phyloP scores from a whole-genome alignment of 2,329 filamentous ascomycete genomes.

The Annulohypoxylon truncatum region DNA sequence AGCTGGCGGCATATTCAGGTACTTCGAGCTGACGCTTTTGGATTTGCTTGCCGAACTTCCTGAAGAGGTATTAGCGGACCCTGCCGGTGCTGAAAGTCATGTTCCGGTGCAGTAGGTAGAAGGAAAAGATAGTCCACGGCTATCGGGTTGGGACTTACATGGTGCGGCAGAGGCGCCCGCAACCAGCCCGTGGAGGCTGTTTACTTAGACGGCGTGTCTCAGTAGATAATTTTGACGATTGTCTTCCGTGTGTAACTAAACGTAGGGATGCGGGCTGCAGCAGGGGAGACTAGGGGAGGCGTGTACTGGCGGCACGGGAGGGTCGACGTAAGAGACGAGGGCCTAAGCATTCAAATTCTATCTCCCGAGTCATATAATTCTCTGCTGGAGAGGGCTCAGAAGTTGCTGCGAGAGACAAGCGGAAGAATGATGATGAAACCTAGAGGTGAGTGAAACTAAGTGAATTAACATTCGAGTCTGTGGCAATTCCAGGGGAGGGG shows the following conservation, averaged over 20 bases:
- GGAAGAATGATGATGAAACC: slow-evolving; percentile 21
- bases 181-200: slow-evolving; percentile 44
- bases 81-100: slow-evolving; percentile 3
- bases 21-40: slow-evolving; percentile 99
- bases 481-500: slow-evolving; percentile 32
- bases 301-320: slow-evolving; percentile 33
- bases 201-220: slow-evolving; percentile 33
- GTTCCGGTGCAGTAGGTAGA: neutral
- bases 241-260: slow-evolving; percentile 36
- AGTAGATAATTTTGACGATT: slow-evolving; percentile 22
- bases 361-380: slow-evolving; percentile 34
- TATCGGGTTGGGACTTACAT: slow-evolving; percentile 50
- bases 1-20: slow-evolving; percentile 98
- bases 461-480: slow-evolving; percentile 18
- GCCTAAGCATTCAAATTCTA: slow-evolving; percentile 16
- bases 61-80: slow-evolving; percentile 55
- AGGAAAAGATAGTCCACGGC: neutral
- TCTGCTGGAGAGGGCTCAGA: slow-evolving; percentile 6
- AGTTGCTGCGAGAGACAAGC: slow-evolving; percentile 13
- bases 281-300: slow-evolving; percentile 14
- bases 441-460: slow-evolving; percentile 24
- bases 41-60: slow-evolving; percentile 99
- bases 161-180: slow-evolving; percentile 46
- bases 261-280: slow-evolving; percentile 34
- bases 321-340: slow-evolving; percentile 33